phyloP scores from a whole-genome alignment of 1,284 basidiomycete species.

The Boletus calvinii region DNA sequence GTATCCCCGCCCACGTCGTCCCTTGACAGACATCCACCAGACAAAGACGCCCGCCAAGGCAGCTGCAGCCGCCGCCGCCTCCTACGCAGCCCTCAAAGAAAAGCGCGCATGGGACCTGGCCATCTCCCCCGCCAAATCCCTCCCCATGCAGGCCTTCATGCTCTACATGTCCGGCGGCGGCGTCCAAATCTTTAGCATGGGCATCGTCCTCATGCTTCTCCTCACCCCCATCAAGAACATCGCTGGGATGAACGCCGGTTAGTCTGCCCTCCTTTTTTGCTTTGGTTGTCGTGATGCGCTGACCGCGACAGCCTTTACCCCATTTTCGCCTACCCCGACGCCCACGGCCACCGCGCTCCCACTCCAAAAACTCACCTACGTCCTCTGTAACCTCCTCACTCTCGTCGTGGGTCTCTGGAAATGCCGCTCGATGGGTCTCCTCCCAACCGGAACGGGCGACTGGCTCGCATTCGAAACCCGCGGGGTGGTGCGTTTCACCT shows the following conservation, averaged over 20 bases:
- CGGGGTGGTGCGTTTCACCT: conserved; percentile 51
- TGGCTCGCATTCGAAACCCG: conserved; percentile 90
- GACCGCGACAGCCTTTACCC: conserved; percentile 50
- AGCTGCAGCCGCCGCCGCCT: conserved; percentile 37
- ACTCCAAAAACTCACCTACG: conserved; percentile 67
- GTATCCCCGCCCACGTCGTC: not conserved
- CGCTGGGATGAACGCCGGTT: conserved; percentile 68
- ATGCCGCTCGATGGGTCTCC: conserved; percentile 84
- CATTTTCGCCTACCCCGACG: conserved; percentile 55
- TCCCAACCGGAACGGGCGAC: conserved; percentile 86
- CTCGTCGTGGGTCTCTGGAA: conserved; percentile 86
- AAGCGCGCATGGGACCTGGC: conserved; percentile 89
- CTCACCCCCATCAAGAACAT: conserved; percentile 80
- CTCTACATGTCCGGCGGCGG: conserved; percentile 94
- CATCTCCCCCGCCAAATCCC: conserved; percentile 77
- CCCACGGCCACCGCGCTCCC: conserved; percentile 49
- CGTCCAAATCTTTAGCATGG: conserved; percentile 92
- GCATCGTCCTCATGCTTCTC: conserved; percentile 88
- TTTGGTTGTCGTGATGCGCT: too few species aligned
- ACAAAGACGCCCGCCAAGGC: conserved; percentile 43
- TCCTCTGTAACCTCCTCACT: conserved; percentile 71
- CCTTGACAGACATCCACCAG: conserved; percentile 26
- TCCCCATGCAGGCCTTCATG: conserved; percentile 96
- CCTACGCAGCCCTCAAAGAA: conserved; percentile 69
- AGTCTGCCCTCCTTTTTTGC: too few species aligned